Evolutionary conservation across 208 protist species (phyloP), one percentile per base, ranked within the genome.

Genomic region (Trypanosomatidae sp.): DNA sequence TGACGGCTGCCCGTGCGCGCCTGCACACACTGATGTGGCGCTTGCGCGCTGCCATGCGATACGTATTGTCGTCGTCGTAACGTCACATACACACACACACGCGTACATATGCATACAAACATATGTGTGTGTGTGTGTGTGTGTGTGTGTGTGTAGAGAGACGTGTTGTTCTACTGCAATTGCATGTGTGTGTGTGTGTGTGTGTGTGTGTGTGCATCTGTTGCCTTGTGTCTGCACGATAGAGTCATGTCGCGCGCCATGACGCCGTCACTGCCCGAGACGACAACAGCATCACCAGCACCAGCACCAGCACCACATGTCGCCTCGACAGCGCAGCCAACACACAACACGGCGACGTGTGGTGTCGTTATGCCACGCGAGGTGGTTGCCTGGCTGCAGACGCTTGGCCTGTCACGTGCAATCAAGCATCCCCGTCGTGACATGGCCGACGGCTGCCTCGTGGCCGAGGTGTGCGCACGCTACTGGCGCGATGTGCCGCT

Each of bases 391-490:
- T 97, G 94, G 91, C 35, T 97, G 35, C 88, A 94, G 46, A 69
- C 71, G n/a, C 62, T 96, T 37, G 62, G 84, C 13, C 70, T 96
- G 6, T 65, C 82, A 6, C 73, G 63, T 44, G 50, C 61, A 8
- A 48, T 96, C 10, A 79, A 80, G 33, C 61, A 93, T 49, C 71
- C 86, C 0, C 77, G 72, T 48, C 76, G 94, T 7, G 94, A 97
- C 52, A 66, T 96, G 11, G 56, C 72, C 18, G 97, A 96, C 55
- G 94, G 94, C 1, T 94, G 77, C 57, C 44, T 95, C 18, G 52
- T 97, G 2, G 94, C 90, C 0, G 73, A 95, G 38, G 96, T 97
- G 20, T 96, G 92, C 57, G 79, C 83, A 1, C 73, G 70, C 26
- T 97, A 97, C 68, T 96, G 86, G 74, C 43, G 47, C 2, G 61